Conservation (phyloP, 2,329 filamentous ascomycete genomes). For the Monilinia fructigena region DNA sequence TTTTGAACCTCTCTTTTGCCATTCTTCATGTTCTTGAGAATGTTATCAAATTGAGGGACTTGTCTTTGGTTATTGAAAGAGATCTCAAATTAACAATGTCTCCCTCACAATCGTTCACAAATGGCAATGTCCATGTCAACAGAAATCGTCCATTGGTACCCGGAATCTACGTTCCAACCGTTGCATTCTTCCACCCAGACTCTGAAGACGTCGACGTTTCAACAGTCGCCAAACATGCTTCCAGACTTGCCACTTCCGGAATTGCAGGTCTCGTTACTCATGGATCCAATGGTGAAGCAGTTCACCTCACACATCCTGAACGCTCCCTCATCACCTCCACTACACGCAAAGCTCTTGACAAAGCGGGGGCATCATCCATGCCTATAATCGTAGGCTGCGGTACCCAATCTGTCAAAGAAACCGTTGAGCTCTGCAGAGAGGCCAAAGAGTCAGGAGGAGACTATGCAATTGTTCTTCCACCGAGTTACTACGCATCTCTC, state of each 20-base stretch:
- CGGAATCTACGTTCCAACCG: conserved; percentile 52
- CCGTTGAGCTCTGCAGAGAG: conserved; percentile 43
- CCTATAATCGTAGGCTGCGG: conserved; percentile 46
- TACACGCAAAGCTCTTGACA: conserved; percentile 42
- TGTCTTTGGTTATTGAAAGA: background rate
- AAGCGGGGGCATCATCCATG: conserved; percentile 35
- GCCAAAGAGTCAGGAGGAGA: conserved; percentile 43
- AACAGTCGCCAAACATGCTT: conserved; percentile 40
- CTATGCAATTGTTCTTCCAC: conserved; percentile 43
- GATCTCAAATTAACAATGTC: conserved; percentile 12
- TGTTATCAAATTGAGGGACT: background rate
- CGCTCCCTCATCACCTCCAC: conserved; percentile 44
- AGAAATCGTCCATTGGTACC: conserved; percentile 27
- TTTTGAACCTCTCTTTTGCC: background rate
- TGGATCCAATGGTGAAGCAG: conserved; percentile 48
- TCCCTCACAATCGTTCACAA: background rate
- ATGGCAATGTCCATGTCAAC: background rate
- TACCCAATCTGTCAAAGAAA: conserved; percentile 43
- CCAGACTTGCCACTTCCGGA: conserved; percentile 51
- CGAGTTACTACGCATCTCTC: conserved; percentile 45
- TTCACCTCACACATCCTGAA: conserved; percentile 43
- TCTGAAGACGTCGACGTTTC: conserved; percentile 24
- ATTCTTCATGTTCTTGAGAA: background rate
- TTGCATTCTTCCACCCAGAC: conserved; percentile 44
- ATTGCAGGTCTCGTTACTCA: conserved; percentile 41